Conservation (phyloP, 176 grass and related monocot species). For the Carex scoparia region DNA sequence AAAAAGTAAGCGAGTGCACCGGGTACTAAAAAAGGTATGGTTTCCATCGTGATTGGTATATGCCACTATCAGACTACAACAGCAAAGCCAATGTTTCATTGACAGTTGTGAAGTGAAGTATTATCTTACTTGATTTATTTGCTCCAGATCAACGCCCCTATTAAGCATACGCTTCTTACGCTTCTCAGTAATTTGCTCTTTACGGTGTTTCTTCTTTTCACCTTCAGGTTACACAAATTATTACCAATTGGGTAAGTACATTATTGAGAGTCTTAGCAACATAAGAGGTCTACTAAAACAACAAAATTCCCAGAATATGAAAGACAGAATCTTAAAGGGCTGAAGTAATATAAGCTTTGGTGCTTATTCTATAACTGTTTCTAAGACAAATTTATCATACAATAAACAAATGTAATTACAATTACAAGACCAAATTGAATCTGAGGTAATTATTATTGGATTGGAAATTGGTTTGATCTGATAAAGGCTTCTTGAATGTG, state of each 20-base stretch:
- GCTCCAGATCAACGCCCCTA: slow-evolving; percentile 79
- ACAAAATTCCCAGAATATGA: neutral
- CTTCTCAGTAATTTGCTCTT: slow-evolving; percentile 87
- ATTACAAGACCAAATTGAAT: neutral
- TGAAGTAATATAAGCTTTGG: neutral
- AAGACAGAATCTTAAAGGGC: neutral
- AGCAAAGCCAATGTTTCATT: neutral
- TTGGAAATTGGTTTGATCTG: neutral
- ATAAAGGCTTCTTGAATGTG: neutral
- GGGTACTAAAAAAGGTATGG: neutral
- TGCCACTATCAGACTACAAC: neutral
- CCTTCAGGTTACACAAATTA: slow-evolving; percentile 38
- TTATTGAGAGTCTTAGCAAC: neutral
- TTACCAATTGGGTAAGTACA: neutral
- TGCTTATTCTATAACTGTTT: neutral
- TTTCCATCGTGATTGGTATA: neutral
- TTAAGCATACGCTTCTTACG: slow-evolving; percentile 70
- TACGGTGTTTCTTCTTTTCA: slow-evolving; percentile 81
- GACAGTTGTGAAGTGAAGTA: neutral
- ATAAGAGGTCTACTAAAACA: neutral
- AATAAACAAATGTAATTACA: neutral
- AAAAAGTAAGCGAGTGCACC: neutral
- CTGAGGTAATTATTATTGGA: neutral
- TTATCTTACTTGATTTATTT: slow-evolving; percentile 84
- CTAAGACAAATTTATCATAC: neutral